Evolutionary conservation across 2,329 filamentous ascomycete genomes (phyloP).

Genomic region (Hypoxylon sp.): DNA sequence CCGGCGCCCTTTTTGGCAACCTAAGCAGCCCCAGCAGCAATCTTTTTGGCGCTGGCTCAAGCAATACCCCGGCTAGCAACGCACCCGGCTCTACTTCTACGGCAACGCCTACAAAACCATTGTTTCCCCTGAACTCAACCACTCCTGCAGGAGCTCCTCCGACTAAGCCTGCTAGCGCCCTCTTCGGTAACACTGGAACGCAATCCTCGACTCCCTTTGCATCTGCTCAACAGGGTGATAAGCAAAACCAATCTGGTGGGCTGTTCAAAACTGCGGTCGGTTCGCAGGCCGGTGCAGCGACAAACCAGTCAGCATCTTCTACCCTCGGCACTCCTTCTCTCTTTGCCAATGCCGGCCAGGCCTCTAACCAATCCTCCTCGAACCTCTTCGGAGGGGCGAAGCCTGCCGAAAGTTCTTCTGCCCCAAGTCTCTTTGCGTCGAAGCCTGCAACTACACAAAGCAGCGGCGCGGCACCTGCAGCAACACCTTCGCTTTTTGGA

Average conservation of each 20-base stretch:
- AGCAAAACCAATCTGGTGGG: constrained; percentile 39
- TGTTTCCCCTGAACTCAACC: constrained; percentile 65
- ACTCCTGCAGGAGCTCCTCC: constrained; percentile 71
- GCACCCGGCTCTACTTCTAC: constrained; percentile 46
- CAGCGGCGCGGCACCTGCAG: constrained; percentile 32
- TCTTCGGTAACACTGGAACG: constrained; percentile 50
- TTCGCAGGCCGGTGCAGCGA: constrained; percentile 46
- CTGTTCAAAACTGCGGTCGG: constrained; percentile 42
- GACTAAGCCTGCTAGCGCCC: constrained; percentile 52
- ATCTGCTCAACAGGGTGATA: constrained; percentile 56
- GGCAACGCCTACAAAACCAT: constrained; percentile 64
- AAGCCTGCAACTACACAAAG: constrained; percentile 46
- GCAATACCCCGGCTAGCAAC: constrained; percentile 42
- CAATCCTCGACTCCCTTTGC: constrained; percentile 58
- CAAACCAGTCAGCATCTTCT: constrained; percentile 53
- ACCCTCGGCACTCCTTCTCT: constrained; percentile 45
- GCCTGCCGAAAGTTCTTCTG: constrained; percentile 46
- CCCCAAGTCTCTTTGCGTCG: constrained; percentile 45
- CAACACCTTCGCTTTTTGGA: constrained; percentile 40
- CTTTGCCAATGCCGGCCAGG: constrained; percentile 42
- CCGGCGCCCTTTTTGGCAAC: constrained; percentile 45
- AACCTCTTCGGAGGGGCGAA: constrained; percentile 48
- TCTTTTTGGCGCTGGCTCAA: constrained; percentile 47
- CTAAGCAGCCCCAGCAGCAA: constrained; percentile 39
- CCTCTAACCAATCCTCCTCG: constrained; percentile 37